Conservation (phyloP, 768 basidiomycete species). For the Pleurotus sapidus region DNA sequence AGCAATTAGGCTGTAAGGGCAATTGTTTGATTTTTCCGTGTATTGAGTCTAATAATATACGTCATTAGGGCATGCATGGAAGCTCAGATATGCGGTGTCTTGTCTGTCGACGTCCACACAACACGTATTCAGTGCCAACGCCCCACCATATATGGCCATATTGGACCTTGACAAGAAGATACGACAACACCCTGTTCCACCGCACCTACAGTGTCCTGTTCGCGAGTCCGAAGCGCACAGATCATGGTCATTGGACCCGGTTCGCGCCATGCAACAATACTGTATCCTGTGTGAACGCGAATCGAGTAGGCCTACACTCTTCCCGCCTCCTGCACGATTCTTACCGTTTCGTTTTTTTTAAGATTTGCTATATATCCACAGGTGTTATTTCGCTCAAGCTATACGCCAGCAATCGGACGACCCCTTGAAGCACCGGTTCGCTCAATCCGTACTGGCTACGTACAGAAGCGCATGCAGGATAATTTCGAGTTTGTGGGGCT, state of each 20-base stretch:
- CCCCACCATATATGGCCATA: constrained; percentile 38
- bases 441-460: constrained; percentile 40
- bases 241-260: constrained; percentile 37
- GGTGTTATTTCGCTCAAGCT: constrained; percentile 47
- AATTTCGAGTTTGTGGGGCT: constrained; percentile 33
- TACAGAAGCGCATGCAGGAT: constrained; percentile 41
- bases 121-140: constrained; percentile 36
- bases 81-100: constrained; percentile 39
- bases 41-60: background rate
- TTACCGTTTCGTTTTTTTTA: background rate
- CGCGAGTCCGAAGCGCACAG: constrained; percentile 22
- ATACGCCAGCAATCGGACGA: constrained; percentile 37
- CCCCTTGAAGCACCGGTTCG: constrained; percentile 42
- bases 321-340: background rate
- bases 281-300: constrained; percentile 37
- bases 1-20: constrained; percentile 41
- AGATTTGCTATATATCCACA: constrained; percentile 46
- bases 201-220: constrained; percentile 38
- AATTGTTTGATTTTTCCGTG: background rate
- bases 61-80: constrained; percentile 40
- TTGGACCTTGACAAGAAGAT: constrained; percentile 50
- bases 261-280: constrained; percentile 43
- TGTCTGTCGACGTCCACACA: constrained; percentile 42
- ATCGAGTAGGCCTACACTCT: constrained; percentile 32
- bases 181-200: constrained; percentile 45